These are phyloP conservation scores for Candolleomyces eurysporus DNA, from an alignment of 768 basidiomycete genomes.

Conservation along the genomic window DNA sequence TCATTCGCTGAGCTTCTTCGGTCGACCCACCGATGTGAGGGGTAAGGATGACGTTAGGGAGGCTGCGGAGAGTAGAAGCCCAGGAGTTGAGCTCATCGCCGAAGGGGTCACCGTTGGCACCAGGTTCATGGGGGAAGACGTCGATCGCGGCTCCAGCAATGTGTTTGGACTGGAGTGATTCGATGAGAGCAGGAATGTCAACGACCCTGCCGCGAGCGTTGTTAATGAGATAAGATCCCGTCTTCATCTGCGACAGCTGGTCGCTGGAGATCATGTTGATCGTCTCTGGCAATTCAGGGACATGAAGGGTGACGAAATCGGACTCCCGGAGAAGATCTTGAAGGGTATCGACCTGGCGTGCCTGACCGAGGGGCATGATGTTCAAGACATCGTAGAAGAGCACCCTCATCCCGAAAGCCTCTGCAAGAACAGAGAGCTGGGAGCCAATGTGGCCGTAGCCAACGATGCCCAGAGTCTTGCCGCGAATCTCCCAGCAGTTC, in stretches of 20 bases:
- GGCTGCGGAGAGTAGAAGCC: slow-evolving; percentile 67
- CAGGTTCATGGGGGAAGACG: slow-evolving; percentile 93
- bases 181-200: slow-evolving; percentile 88
- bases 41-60: slow-evolving; percentile 93
- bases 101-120: slow-evolving; percentile 86
- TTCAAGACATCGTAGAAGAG: slow-evolving; percentile 94
- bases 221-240: slow-evolving; percentile 94
- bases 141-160: slow-evolving; percentile 89
- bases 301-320: slow-evolving; percentile 95
- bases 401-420: slow-evolving; percentile 94
- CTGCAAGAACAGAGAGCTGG: slow-evolving; percentile 94
- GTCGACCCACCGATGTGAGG: slow-evolving; percentile 99
- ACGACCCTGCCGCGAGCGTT: slow-evolving; percentile 96
- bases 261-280: slow-evolving; percentile 83
- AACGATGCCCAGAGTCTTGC: slow-evolving; percentile 96
- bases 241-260: slow-evolving; percentile 89
- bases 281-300: slow-evolving; percentile 95
- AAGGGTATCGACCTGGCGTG: slow-evolving; percentile 84
- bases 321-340: slow-evolving; percentile 68
- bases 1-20: slow-evolving; percentile 97
- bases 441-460: slow-evolving; percentile 99
- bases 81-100: slow-evolving; percentile 87
- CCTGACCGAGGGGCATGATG: slow-evolving; percentile 96
- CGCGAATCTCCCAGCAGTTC: slow-evolving; percentile 95
- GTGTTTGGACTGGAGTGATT: slow-evolving; percentile 78